A percentile compares a stretch with the other conserved stretches of the same genome.
Evolutionary conservation across 345 rosid genomes (phyloP).

Genomic region (Sapria himalayana): DNA sequence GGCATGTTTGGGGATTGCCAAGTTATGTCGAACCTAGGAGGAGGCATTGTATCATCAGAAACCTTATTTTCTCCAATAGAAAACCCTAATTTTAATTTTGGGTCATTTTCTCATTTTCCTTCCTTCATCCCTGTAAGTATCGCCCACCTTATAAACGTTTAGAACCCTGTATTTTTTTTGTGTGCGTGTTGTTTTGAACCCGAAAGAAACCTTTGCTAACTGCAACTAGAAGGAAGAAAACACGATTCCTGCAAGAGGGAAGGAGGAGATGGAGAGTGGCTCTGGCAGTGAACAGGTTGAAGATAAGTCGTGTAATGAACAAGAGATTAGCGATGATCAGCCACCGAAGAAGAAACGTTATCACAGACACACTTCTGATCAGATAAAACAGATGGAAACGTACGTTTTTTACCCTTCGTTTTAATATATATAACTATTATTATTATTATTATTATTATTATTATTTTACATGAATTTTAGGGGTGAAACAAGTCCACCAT

Average conservation of each 20-base stretch:
- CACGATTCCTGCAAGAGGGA: conserved; percentile 22
- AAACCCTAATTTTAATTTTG: conserved; percentile 69
- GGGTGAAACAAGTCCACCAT: too few relatives aligned
- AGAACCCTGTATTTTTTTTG: not conserved
- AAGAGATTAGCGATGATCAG: conserved; percentile 21
- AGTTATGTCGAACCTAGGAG: conserved; percentile 48
- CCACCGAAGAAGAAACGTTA: conserved; percentile 76
- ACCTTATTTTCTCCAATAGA: conserved; percentile 34
- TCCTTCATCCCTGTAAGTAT: conserved; percentile 38
- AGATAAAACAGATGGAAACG: conserved; percentile 98
- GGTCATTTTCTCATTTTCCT: conserved; percentile 45
- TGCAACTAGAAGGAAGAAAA: conserved; percentile 74
- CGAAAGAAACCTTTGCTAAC: too few relatives aligned
- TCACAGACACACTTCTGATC: conserved; percentile 76
- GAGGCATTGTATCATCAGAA: conserved; percentile 35
- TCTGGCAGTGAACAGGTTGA: conserved; percentile 69
- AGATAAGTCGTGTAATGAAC: conserved; percentile 56
- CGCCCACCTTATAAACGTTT: not conserved
- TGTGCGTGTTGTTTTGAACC: too few relatives aligned
- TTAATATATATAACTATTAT: too few relatives aligned
- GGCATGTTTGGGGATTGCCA: conserved; percentile 52
- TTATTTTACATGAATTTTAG: too few relatives aligned
- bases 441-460: too few relatives aligned
- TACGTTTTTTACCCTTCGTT: conserved; percentile 12
- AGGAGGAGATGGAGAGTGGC: conserved; percentile 54